A percentile compares a stretch with the other conserved stretches of the same genome.
Evolutionary conservation across 139 green algal species (phyloP).

Genomic region (Chlorella sp.): DNA sequence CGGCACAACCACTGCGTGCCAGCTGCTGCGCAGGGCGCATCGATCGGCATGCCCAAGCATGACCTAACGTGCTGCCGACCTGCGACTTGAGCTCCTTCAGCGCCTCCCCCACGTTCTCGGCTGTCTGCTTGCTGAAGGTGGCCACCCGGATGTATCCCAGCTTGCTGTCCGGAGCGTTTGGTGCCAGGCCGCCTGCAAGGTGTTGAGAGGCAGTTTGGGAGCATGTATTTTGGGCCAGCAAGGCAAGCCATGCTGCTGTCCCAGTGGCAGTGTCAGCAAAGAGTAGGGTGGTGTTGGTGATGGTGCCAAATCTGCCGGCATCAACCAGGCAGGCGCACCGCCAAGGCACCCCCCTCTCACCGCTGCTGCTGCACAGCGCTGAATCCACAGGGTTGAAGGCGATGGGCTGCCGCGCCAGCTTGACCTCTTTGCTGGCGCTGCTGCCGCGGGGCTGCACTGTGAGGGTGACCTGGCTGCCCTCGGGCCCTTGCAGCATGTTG

Average conservation of each 20-base stretch:
- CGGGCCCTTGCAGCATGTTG: constrained; percentile 79
- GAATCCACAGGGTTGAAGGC: constrained; percentile 81
- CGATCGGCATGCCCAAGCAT: no score
- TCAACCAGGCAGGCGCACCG: no score
- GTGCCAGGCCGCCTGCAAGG: constrained; percentile 7
- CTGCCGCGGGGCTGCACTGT: constrained; percentile 5
- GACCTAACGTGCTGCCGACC: no score
- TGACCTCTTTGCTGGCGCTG: neutral
- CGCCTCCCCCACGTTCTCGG: constrained; percentile 63
- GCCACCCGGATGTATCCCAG: constrained; percentile 90
- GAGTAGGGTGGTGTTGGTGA: no score
- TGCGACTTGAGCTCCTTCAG: constrained; percentile 61
- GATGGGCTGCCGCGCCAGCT: constrained; percentile 64
- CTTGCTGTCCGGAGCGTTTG: constrained; percentile 9
- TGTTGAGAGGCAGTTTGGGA: no score
- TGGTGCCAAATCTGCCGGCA: no score
- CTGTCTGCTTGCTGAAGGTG: constrained; percentile 90
- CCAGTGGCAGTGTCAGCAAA: no score
- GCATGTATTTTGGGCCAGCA: no score
- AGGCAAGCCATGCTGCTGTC: no score
- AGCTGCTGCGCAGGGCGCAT: no score
- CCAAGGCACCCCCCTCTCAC: neutral
- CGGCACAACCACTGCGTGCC: no score
- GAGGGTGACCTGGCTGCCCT: constrained; percentile 66
- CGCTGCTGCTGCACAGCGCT: constrained; percentile 64